Conservation (phyloP, 257 asterid species). For the Penstemon newberryi region DNA sequence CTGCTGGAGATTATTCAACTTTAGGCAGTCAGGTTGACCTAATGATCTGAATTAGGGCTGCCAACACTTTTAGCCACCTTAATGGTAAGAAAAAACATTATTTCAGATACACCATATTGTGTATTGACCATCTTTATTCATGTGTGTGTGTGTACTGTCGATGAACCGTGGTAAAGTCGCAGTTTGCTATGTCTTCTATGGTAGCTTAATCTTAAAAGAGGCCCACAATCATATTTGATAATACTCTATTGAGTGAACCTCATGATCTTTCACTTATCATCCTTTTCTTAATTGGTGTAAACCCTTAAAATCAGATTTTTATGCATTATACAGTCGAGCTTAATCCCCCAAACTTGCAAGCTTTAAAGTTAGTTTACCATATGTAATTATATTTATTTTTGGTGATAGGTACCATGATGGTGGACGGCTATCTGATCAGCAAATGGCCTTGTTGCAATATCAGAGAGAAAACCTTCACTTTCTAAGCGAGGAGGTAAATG, state of each 20-base stretch:
- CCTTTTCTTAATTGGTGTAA: not conserved
- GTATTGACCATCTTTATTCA: not conserved
- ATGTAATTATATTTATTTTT: conserved; percentile 18
- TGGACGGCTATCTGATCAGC: conserved; percentile 96
- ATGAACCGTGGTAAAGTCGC: too few species aligned
- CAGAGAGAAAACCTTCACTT: conserved; percentile 98
- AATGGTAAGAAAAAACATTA: not conserved
- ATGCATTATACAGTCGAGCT: not conserved
- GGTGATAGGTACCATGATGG: conserved; percentile 84
- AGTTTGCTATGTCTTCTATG: not conserved
- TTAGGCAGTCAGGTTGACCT: not conserved
- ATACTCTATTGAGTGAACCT: not conserved
- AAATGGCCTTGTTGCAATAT: conserved; percentile 97
- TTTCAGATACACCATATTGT: not conserved
- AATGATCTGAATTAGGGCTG: not conserved
- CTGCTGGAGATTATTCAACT: not conserved
- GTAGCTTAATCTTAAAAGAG: not conserved
- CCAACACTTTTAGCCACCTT: not conserved
- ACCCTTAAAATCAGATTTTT: not conserved
- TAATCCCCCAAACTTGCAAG: not conserved
- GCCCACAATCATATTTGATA: not conserved
- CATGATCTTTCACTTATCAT: not conserved
- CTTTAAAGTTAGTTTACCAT: not conserved
- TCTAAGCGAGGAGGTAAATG: conserved; percentile 89
- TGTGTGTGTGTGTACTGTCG: too few species aligned